Evolutionary conservation across 257 asterid genomes (phyloP).

Genomic region (Solanum chilense): DNA sequence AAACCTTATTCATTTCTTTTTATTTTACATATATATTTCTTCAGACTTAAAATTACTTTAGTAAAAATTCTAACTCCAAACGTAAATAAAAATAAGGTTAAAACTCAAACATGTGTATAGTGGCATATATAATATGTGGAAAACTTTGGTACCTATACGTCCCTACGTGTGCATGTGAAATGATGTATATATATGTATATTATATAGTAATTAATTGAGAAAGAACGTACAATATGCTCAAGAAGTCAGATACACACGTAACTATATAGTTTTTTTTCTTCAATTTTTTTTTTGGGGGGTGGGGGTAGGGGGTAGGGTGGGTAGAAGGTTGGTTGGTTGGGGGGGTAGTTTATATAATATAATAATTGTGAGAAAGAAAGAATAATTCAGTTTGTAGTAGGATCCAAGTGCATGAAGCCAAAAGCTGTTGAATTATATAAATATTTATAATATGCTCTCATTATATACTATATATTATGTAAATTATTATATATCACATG

Average conservation of each 20-base stretch:
- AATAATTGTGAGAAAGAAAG: constrained; percentile 23
- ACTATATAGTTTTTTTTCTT: not conserved
- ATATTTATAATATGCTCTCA: not conserved
- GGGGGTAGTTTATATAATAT: not conserved
- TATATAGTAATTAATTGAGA: not conserved
- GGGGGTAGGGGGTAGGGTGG: not conserved
- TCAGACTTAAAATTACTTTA: not conserved
- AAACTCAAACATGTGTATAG: not conserved
- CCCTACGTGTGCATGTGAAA: constrained; percentile 2
- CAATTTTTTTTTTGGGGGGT: not conserved
- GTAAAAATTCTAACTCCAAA: not conserved
- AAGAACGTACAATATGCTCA: not conserved
- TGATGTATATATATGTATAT: not conserved
- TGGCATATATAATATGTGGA: not conserved
- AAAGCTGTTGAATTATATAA: constrained; percentile 37
- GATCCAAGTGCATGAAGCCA: constrained; percentile 65
- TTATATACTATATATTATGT: constrained; percentile 9
- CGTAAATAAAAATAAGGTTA: not conserved
- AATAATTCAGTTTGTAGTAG: constrained; percentile 45
- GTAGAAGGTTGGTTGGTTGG: not conserved
- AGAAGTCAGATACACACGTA: not conserved
- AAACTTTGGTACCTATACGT: not conserved
- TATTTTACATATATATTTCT: not conserved
- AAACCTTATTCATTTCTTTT: too few species aligned
- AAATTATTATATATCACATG: constrained; percentile 5